Base-by-base conservation (phyloP, 768 basidiomycete genomes). In the Antrodiella citrinella region DNA sequence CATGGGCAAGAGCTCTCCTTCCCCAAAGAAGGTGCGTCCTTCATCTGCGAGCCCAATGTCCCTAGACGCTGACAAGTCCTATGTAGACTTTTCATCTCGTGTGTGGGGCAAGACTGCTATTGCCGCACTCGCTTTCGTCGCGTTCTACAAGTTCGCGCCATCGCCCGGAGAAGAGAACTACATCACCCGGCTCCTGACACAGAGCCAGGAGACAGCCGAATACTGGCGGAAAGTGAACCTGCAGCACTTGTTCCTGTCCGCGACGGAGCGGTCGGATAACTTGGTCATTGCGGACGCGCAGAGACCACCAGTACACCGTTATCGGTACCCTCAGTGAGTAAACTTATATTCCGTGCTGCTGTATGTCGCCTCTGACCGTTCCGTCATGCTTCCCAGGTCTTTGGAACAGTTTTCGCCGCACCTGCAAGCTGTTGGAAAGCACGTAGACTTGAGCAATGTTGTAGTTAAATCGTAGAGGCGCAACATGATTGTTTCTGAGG, bases 271-370 rank as follows among this genome's bases (percentile, higher is more conserved):
- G 53, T 67, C 75, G 49, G 68, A 72, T 9, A 67, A 61, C 42
- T 55, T 73, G 47, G 57, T 80, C 9, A 59, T 80, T 30, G 57
- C 72, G 59, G 55, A 71, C 67, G 57, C 71, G 62, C 65, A 72
- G 65, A 59, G 74, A 68, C 57, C 72, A 45, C 54, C 53, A 13
- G 72, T 84, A 35, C 78, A 81, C 62, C 75, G 84, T 38, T 82
- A 77, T 62, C 74, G 83, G 56, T 85, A 81, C 62, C 82, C 86
- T 48, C 82, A 86, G 88, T 91, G 57, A 65, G 86, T 76, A 35
- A 22, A n/a, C n/a, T 22, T 4, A n/a, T 42, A 51, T 53, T 19
- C 45, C 10, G 1, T 42, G 21, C 42, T 38, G 21, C 15, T 35
- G 7, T 35, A 11, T 12, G n/a, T 42, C 26, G 22, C 18, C n/a